Evolutionary conservation across 208 protist genomes (phyloP).

Genomic region (Leishmania mexicana): DNA sequence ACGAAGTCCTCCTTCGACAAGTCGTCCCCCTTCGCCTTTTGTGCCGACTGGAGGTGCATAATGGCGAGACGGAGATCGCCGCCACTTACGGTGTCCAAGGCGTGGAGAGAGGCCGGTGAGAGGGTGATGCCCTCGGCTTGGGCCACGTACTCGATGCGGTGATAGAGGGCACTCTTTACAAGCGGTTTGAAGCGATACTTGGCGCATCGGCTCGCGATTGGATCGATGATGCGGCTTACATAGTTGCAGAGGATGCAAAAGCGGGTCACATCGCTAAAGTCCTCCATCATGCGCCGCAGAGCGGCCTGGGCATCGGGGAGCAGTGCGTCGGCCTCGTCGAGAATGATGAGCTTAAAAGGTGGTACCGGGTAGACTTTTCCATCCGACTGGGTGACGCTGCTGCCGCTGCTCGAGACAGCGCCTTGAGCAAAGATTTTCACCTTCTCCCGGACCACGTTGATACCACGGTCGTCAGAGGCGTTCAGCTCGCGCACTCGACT

Average conservation of each 20-base stretch:
- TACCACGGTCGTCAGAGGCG: slow-evolving; percentile 99
- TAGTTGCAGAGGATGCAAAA: slow-evolving; percentile 99
- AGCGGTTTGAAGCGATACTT: slow-evolving; percentile 99
- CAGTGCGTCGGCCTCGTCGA: slow-evolving; percentile 99
- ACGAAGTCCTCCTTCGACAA: slow-evolving; percentile 85
- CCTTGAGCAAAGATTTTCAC: slow-evolving; percentile 98
- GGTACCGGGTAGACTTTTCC: slow-evolving; percentile 89
- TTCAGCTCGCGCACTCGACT: slow-evolving; percentile 99
- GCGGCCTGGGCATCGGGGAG: slow-evolving; percentile 98
- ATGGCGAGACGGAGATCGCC: slow-evolving; percentile 98
- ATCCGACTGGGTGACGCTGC: slow-evolving; percentile 73
- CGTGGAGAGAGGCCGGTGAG: slow-evolving; percentile 58
- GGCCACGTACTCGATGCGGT: slow-evolving; percentile 90
- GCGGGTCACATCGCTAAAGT: slow-evolving; percentile 97
- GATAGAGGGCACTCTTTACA: slow-evolving; percentile 72
- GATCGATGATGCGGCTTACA: slow-evolving; percentile 98
- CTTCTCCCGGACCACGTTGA: slow-evolving; percentile 98
- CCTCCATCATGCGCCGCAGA: slow-evolving; percentile 98
- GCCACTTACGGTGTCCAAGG: slow-evolving; percentile 85
- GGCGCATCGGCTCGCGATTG: slow-evolving; percentile 98
- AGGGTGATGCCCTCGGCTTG: slow-evolving; percentile 85
- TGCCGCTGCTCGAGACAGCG: slow-evolving; percentile 65
- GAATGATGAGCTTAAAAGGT: slow-evolving; percentile 99
- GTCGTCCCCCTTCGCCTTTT: slow-evolving; percentile 78
- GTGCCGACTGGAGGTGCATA: slow-evolving; percentile 95